Evolutionary conservation across 768 basidiomycete species (phyloP), one percentile per base, ranked within the genome.

Genomic region (Xerocomellus dryophilus): DNA sequence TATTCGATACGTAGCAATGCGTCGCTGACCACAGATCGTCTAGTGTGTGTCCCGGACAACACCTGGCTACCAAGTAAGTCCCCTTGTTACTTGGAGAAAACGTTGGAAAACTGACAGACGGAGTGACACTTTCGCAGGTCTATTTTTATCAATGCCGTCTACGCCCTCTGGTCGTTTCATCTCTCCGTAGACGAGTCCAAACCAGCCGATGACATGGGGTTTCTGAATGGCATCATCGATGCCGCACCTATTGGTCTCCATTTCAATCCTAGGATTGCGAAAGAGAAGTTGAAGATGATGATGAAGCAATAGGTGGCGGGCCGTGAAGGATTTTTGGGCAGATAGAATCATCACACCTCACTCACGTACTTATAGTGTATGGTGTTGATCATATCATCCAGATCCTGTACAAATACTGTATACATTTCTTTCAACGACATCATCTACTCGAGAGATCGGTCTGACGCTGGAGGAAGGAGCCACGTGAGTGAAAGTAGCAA

Each of bases 111-210:
- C 23, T 47, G 20, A 59, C 12, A 21, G 21, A 32, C 20, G 47
- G 20, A 46, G 18, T 48, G 25, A 27, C 7, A n/a, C 41, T n/a
- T 29, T 27, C 1, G 54, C 50, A 80, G 81, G 7, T 85, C 84
- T 2, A 69, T 87, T 2, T 83, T 82, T 62, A 70, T 86, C 48
- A 85, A 81, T 59, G 79, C 80, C 0, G 78, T 81, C 1, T 71
- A 84, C n/a, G 65, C 81, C 7, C 74, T 84, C 10, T 86, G 83
- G 81, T 76, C 83, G 0, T 86, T 86, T 69, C 72, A 62, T 1
- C 70, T 86, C 40, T 71, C 68, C 2, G 56, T 74, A 11, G 80
- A 83, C 56, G 72, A 76, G 0, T 59, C 67, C 7, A 66, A 72
- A 9, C 81, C 81, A 0, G 82, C 84, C 43, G 79, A 88, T 61